Base-by-base conservation (phyloP, 2,329 filamentous ascomycete species). In the Sporothrix pseudoabietina region DNA sequence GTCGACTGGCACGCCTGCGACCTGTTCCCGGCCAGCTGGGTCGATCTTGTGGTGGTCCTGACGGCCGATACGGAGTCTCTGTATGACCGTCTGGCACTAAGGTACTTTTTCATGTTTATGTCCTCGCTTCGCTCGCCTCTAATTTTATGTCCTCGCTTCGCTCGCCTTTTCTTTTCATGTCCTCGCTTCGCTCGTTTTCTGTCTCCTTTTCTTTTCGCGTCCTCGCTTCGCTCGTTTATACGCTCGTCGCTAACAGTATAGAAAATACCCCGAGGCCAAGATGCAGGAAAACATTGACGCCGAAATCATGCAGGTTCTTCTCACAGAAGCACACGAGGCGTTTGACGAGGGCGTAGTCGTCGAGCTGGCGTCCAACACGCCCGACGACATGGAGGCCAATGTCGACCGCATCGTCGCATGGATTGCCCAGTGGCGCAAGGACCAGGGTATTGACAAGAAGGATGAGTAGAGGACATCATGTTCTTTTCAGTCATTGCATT, bases 1-100 rank as follows among this genome's bases (percentile, higher is more conserved):
- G 92, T 99, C 79, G 96, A 99, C 84, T 99, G 96, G 95, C 96
- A 99, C 83, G 95, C 94, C 1, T 98, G 95, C 84, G 96, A 98
- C 79, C 84, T 98, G 30, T 98, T 98, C 79, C 96, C 96, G 1
- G 90, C 92, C 80, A 92, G 92, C 79, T 97, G 94, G 93, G 92
- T 99, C 79, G 96, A 99, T 81, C 87, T 99, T 2, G 94, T 99
- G 0, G 92, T 98, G 5, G 96, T 99, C 72, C 82, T 99, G 76
- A 87, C 96, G 63, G 93, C 92, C 72, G 90, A 96, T 77, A 94
- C 93, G 22, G 89, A 88, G 26, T 85, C 91, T 16, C 87, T 97
- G 2, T 98, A 96, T 80, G 96, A 99, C 81, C 89, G 96, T 71
- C 83, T 99, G 71, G 89, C 87, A 71, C 88, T 88, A 57, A 88